Conservation (phyloP, 305 asterid species). For the Fraxinus albicans region DNA sequence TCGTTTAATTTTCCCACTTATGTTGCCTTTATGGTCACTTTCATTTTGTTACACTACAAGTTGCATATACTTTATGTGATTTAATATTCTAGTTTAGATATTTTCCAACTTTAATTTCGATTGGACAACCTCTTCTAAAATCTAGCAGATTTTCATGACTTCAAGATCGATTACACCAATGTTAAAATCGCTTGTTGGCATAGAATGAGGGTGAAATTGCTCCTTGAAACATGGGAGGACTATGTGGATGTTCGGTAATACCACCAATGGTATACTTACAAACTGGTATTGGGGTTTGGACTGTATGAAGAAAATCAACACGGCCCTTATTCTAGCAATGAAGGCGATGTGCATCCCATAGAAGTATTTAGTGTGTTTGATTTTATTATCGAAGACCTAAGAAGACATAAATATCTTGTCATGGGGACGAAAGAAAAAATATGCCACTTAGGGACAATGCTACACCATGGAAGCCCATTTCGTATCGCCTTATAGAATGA, state of each 20-base stretch:
- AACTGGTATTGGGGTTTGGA: neutral
- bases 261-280: neutral
- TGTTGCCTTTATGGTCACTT: neutral
- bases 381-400: too few species aligned
- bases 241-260: neutral
- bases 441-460: neutral
- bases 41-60: neutral
- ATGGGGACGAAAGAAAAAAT: neutral
- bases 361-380: too few species aligned
- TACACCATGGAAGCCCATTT: neutral
- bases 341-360: neutral
- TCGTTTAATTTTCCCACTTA: neutral
- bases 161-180: neutral
- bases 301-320: neutral
- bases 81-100: neutral
- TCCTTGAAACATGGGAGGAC: neutral
- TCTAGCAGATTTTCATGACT: neutral
- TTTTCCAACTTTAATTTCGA: neutral
- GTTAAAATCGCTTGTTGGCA: neutral
- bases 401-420: neutral
- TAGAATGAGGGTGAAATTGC: too few species aligned
- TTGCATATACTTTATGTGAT: neutral
- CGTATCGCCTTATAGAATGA: neutral
- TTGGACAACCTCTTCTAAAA: neutral
- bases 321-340: neutral